phyloP scores from a whole-genome alignment of 2,329 filamentous ascomycete species.

The Rosellinia necatrix region DNA sequence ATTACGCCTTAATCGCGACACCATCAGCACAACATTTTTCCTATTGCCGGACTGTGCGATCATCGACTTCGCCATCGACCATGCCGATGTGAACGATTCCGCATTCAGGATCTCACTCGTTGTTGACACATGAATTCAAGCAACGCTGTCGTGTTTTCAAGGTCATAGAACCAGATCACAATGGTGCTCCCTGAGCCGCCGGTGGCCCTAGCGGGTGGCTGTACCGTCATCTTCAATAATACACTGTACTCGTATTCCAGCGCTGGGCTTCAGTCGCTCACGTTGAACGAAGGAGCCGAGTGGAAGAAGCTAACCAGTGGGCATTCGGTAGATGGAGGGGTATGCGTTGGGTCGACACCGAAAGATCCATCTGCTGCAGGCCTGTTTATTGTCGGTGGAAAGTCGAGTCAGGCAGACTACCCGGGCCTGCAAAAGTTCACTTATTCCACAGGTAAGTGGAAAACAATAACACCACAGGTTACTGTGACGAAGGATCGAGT shows the following conservation, averaged over 20 bases:
- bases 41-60: not conserved
- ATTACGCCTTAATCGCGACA: constrained; percentile 29
- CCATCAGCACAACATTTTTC: constrained; percentile 8
- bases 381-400: constrained; percentile 83
- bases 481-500: constrained; percentile 69
- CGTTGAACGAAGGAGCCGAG: constrained; percentile 68
- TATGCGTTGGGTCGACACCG: constrained; percentile 74
- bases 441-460: constrained; percentile 59
- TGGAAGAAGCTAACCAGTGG: constrained; percentile 73
- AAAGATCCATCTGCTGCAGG: constrained; percentile 62
- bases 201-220: constrained; percentile 74
- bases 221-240: constrained; percentile 79
- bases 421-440: constrained; percentile 74
- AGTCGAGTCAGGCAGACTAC: constrained; percentile 59
- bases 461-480: constrained; percentile 49
- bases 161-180: constrained; percentile 30
- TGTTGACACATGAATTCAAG: constrained; percentile 9
- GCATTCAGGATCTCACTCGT: constrained; percentile 23
- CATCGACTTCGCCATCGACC: constrained; percentile 24
- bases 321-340: constrained; percentile 72
- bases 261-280: constrained; percentile 74
- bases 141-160: constrained; percentile 5
- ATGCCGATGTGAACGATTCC: constrained; percentile 32
- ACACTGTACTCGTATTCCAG: constrained; percentile 84
- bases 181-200: constrained; percentile 78